A percentile compares a stretch with the other conserved stretches of the same genome.
Conservation (phyloP, 2,329 filamentous ascomycete species). For the Hymenoscyphus infarciens region DNA sequence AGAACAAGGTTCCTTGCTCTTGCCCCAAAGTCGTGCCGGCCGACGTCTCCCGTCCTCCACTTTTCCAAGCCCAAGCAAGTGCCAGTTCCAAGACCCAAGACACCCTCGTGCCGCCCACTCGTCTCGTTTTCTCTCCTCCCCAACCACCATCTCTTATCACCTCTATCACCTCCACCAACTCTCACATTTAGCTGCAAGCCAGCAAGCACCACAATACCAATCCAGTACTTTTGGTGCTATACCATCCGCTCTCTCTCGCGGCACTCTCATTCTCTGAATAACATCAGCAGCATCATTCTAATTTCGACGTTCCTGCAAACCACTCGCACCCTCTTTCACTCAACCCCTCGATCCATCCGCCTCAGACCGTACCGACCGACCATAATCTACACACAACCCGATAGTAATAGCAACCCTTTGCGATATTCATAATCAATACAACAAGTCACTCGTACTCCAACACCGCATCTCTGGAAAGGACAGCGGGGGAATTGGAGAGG, state of each 20-base stretch:
- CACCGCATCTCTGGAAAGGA: not conserved
- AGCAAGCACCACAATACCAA: conserved; percentile 13
- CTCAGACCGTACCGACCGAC: not conserved
- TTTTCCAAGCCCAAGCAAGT: not conserved
- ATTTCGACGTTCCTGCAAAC: not conserved
- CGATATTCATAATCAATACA: not conserved
- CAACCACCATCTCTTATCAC: conserved; percentile 19
- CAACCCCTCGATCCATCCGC: conserved; percentile 3
- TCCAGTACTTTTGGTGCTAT: conserved; percentile 20
- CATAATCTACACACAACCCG: conserved; percentile 12
- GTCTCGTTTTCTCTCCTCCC: conserved; percentile 8
- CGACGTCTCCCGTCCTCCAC: not conserved
- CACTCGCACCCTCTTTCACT: not conserved
- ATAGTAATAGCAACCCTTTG: conserved; percentile 21
- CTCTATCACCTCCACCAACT: conserved; percentile 20
- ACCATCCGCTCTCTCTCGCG: conserved; percentile 17
- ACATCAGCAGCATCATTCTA: not conserved
- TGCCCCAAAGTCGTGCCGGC: conserved; percentile 2
- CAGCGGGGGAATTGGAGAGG: conserved; percentile 5
- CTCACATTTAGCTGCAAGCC: conserved; percentile 25
- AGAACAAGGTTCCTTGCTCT: not conserved
- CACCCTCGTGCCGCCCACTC: conserved; percentile 12
- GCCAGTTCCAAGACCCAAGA: not conserved
- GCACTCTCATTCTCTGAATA: conserved; percentile 12
- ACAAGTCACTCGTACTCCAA: not conserved